A percentile compares a stretch with the other conserved stretches of the same genome.
Conservation (phyloP, 768 basidiomycete species). For the Suillus hirtellus region DNA sequence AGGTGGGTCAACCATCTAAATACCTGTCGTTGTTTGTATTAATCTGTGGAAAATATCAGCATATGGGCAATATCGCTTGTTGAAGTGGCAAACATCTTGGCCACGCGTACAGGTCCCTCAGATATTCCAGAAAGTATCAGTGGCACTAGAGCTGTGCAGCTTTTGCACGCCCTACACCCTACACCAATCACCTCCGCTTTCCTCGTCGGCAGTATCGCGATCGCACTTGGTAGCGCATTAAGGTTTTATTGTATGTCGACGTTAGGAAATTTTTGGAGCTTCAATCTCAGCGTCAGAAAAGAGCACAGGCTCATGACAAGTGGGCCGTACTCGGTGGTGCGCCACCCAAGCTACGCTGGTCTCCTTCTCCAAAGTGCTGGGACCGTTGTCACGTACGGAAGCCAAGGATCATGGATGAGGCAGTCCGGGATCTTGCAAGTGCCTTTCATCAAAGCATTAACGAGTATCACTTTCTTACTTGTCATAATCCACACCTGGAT, state of each 20-base stretch:
- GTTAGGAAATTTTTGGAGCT: conserved; percentile 30
- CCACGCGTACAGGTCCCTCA: background rate
- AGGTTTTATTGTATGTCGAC: conserved; percentile 26
- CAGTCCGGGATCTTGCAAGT: conserved; percentile 12
- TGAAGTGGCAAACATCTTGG: conserved; percentile 7
- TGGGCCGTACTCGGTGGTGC: conserved; percentile 30
- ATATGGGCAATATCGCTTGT: background rate
- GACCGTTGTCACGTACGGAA: conserved; percentile 4
- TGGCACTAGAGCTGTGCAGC: background rate
- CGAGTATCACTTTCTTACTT: background rate
- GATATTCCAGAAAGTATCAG: background rate
- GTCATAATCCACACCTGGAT: background rate
- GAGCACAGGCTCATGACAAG: conserved; percentile 28
- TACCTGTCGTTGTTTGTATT: background rate
- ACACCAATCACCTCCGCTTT: conserved; percentile 15
- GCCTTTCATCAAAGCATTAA: background rate
- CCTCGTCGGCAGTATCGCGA: conserved; percentile 17
- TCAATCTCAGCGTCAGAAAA: conserved; percentile 25
- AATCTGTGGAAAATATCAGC: background rate
- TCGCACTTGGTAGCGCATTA: conserved; percentile 20
- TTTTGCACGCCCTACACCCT: background rate
- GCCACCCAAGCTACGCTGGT: conserved; percentile 33
- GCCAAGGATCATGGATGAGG: conserved; percentile 17
- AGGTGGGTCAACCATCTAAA: background rate
- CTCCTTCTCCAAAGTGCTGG: conserved; percentile 12